Evolutionary conservation across 176 grass and related monocot species (phyloP), one percentile per base, ranked within the genome.

Genomic region (Oropetium thomaeum): DNA sequence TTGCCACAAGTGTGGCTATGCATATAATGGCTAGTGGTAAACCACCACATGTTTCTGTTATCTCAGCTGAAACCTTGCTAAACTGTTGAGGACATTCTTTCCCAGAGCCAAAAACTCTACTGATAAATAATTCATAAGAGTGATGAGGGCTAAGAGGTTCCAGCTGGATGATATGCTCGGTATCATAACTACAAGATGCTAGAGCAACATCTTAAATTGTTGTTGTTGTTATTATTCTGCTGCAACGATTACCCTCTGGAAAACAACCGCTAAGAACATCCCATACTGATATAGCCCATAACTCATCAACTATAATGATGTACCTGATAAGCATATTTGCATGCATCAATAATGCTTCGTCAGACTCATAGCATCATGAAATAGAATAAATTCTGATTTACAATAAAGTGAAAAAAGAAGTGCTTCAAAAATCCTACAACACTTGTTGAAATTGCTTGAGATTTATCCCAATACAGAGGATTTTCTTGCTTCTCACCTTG

Each of bases 191-290:
- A 22, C 60, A 77, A 10, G 43, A 77, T 28, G 22, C 23, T 20
- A 27, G 7, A 25, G 60, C 60, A 7, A 77, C 43, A 3, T 29
- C 31, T 3, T 53, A 5, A 29, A 53, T 17, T 53, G 34, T 11
- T 47, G 74, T 76, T 6, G 73, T 75, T 32, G 5, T 47, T 45
- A 75, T 9, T 45, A 75, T 47, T 30, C 75, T 78, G 26, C 62
- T 77, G 22, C 61, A 27, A 29, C 23, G 14, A 9, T 53, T 19
- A 17, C 31, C n/a, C 31, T 66, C 61, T 0, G 62, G 75, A 7
- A 65, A 65, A 29, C n/a, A 29, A 39, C n/a, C 19, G 7, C 16
- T 65, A 28, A 77, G 3, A 65, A 33, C 9, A 52, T 78, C 62
- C 75, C 75, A 78, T 38, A 48, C 37, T 40, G 75, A 40, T 4